phyloP scores from a whole-genome alignment of 768 basidiomycete species.

The Lentinus tigrinus region DNA sequence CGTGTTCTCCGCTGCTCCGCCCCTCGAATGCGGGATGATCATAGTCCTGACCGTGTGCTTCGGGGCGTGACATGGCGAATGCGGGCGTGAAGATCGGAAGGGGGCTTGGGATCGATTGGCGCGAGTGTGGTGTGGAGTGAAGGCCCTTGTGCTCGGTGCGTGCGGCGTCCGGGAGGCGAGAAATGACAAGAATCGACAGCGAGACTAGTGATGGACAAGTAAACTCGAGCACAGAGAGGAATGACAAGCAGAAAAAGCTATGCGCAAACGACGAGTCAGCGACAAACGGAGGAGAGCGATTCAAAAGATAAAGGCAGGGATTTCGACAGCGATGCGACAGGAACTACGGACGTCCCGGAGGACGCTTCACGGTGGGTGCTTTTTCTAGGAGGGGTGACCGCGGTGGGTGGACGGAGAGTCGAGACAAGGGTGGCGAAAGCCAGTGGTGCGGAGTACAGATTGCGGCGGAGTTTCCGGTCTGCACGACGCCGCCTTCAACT shows the following conservation, averaged over 20 bases:
- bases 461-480: constrained; percentile 23
- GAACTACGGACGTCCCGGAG: constrained; percentile 26
- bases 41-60: constrained; percentile 24
- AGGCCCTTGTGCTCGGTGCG: constrained; percentile 8
- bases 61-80: constrained; percentile 29
- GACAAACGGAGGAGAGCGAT: constrained; percentile 34
- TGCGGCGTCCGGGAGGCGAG: constrained; percentile 13
- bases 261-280: constrained; percentile 31
- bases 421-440: constrained; percentile 10
- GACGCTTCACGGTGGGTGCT: constrained; percentile 19
- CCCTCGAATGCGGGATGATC: constrained; percentile 23
- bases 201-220: constrained; percentile 17
- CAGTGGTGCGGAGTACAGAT: constrained; percentile 21
- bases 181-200: constrained; percentile 23
- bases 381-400: constrained; percentile 13
- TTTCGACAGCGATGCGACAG: constrained; percentile 33
- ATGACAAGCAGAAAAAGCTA: constrained; percentile 29
- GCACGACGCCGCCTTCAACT: background rate
- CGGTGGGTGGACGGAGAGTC: constrained; percentile 5
- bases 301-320: constrained; percentile 28
- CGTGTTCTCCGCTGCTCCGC: constrained; percentile 17
- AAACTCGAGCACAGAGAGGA: constrained; percentile 19
- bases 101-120: constrained; percentile 21
- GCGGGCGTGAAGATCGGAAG: constrained; percentile 18
- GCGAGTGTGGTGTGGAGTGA: constrained; percentile 9